phyloP scores from a whole-genome alignment of 2,329 filamentous ascomycete species.

The Nemania abortiva region DNA sequence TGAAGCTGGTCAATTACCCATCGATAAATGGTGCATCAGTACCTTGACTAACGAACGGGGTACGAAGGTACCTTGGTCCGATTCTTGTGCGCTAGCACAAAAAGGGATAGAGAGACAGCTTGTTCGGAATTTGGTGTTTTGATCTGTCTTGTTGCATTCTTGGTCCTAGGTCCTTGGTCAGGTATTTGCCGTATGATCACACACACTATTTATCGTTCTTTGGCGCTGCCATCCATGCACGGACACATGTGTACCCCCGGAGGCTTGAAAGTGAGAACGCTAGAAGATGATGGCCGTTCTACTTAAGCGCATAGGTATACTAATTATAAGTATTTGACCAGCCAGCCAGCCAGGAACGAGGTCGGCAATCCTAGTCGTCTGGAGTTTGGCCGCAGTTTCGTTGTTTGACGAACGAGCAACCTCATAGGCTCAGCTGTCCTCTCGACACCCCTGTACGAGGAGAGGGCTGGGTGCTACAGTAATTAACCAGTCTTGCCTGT shows the following conservation, averaged over 20 bases:
- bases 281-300: conserved; percentile 4
- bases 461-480: conserved; percentile 41
- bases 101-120: conserved; percentile 20
- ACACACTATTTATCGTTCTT: not conserved
- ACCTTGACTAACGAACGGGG: not conserved
- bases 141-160: conserved; percentile 32
- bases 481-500: conserved; percentile 46
- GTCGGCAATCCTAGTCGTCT: conserved; percentile 43
- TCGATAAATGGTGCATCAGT: conserved; percentile 11
- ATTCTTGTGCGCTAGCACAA: conserved; percentile 25
- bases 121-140: conserved; percentile 30
- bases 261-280: conserved; percentile 6
- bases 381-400: conserved; percentile 49
- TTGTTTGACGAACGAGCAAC: conserved; percentile 43
- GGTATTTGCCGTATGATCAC: conserved; percentile 26
- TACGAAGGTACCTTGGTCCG: conserved; percentile 25
- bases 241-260: not conserved
- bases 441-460: conserved; percentile 37
- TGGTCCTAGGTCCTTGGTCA: conserved; percentile 1
- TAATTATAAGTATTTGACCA: conserved; percentile 32
- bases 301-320: not conserved
- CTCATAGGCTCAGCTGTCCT: conserved; percentile 47
- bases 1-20: conserved; percentile 28
- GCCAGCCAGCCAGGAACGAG: conserved; percentile 7
- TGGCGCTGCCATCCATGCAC: not conserved